These are phyloP conservation scores for Myochromella boudieri DNA, from an alignment of 768 basidiomycete genomes.

Conservation along the genomic window DNA sequence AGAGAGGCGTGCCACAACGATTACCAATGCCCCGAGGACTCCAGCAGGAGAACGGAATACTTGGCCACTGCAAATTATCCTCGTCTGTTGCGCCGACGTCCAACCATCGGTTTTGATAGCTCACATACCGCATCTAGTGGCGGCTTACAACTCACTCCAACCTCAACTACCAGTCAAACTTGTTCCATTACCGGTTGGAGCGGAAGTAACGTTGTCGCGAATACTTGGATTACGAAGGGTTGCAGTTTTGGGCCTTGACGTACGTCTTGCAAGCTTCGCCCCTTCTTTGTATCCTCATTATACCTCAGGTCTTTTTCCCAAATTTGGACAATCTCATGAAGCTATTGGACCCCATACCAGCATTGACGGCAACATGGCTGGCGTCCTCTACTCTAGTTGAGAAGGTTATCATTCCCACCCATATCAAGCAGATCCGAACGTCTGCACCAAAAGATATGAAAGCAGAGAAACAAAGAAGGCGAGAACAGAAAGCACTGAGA, in stretches of 20 bases:
- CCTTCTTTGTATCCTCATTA: slow-evolving; percentile 17
- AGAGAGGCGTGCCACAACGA: slow-evolving; percentile 24
- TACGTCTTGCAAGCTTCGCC: slow-evolving; percentile 32
- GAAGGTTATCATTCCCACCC: slow-evolving; percentile 57
- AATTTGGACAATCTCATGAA: slow-evolving; percentile 31
- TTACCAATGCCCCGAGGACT: no score
- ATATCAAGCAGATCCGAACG: slow-evolving; percentile 80
- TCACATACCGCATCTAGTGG: slow-evolving; percentile 77
- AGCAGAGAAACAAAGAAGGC: slow-evolving; percentile 58
- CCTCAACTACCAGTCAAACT: slow-evolving; percentile 45
- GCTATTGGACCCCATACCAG: slow-evolving; percentile 50
- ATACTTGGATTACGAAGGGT: slow-evolving; percentile 66
- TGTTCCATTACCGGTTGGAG: slow-evolving; percentile 63
- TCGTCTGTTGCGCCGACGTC: slow-evolving; percentile 75
- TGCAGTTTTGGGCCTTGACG: slow-evolving; percentile 67
- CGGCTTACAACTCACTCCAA: slow-evolving; percentile 63
- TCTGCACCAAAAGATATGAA: slow-evolving; percentile 80
- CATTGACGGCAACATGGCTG: slow-evolving; percentile 67
- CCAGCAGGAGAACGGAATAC: slow-evolving; percentile 19
- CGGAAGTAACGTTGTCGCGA: slow-evolving; percentile 60
- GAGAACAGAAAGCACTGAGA: slow-evolving; percentile 40
- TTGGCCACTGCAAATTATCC: slow-evolving; percentile 41
- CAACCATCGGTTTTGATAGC: slow-evolving; percentile 70
- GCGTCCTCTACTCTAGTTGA: slow-evolving; percentile 25
- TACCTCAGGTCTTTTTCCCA: slow-evolving; percentile 38